Base-by-base conservation (phyloP, 1,284 basidiomycete genomes). In the Rugosomyces carneus region DNA sequence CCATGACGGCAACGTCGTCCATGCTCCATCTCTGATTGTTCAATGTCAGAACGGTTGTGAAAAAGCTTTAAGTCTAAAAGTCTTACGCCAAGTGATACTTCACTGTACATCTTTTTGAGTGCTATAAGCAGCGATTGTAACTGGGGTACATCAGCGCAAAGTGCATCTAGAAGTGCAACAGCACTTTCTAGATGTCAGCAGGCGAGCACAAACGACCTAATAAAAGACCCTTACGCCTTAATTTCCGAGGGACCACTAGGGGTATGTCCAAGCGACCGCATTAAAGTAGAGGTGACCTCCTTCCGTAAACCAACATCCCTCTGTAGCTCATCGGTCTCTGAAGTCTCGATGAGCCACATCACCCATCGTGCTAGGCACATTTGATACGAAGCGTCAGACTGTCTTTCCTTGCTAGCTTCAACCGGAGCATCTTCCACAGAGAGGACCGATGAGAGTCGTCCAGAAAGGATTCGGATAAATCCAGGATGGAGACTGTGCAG, bases 301-400 rank as follows among this genome's bases (percentile, higher is more conserved):
- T 69, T 72, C 45, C 65, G 68, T 23, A 80, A 41, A 43, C 70
- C 64, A 16, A 49, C 52, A 23, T 67, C 69, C 10, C 63, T 54
- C 5, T 57, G 56, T 21, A 53, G 46, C 13, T 56, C 57, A 23
- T 59, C 58, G 16, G 56, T 53, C 0, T 62, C 57, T 62, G 67
- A 72, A 11, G 57, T 66, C 31, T 73, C 68, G 15, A 74, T 60
- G 16, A 71, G 64, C 84, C 84, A 89, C 24, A 71, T 64, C 1
- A 66, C 75, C 86, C 86, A 89, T 42, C 77, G 74, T 11, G 81
- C 79, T 10, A 87, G 65, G 53, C 78, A 83, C 46, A 71, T 62
- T 34, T 74, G 69, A 56, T 80, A 81, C 0, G 81, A 73, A 8
- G 63, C 45, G 51, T 70, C 68, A 15, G 15, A 35, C 44, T 48